Percentiles rank a stretch among this genome's conserved stretches.
Conservation (phyloP, 495 filamentous ascomycete genomes). For the Penicillium angulare region DNA sequence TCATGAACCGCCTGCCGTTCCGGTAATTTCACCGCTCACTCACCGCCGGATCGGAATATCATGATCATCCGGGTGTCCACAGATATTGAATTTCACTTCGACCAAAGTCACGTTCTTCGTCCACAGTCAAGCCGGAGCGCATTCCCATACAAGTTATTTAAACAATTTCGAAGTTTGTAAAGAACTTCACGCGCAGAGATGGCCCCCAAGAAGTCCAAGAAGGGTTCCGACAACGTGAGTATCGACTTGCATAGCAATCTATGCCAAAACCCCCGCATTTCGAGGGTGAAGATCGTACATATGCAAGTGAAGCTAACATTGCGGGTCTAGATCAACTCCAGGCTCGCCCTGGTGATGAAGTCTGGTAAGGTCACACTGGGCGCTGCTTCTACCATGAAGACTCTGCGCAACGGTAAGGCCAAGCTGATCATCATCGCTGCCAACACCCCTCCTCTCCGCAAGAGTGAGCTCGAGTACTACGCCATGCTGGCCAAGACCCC, state of each 20-base stretch:
- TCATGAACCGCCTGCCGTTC: too few species aligned
- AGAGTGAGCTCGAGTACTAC: conserved; percentile 89
- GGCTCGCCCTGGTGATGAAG: conserved; percentile 94
- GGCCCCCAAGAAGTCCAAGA: conserved; percentile 95
- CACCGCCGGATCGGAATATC: conserved; percentile 9
- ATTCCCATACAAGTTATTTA: conserved; percentile 19
- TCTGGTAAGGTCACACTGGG: conserved; percentile 87
- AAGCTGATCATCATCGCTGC: conserved; percentile 76
- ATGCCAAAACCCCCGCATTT: background rate
- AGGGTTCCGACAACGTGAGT: conserved; percentile 71
- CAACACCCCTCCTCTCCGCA: conserved; percentile 92
- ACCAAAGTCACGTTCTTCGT: conserved; percentile 17
- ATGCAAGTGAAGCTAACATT: conserved; percentile 7
- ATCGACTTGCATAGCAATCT: background rate
- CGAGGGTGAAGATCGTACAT: background rate
- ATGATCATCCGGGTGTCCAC: background rate
- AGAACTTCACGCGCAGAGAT: conserved; percentile 55
- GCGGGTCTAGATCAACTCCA: conserved; percentile 67
- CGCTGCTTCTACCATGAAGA: conserved; percentile 95
- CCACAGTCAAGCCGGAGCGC: conserved; percentile 35
- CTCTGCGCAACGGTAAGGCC: conserved; percentile 64
- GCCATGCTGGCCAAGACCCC: conserved; percentile 90
- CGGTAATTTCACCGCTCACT: background rate
- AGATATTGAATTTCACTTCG: conserved; percentile 16
- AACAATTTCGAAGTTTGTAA: conserved; percentile 21